A percentile compares a stretch with the other conserved stretches of the same genome.
These are phyloP conservation scores for Bombardia bombarda DNA, from an alignment of 495 filamentous ascomycete species.

Conservation along the genomic window DNA sequence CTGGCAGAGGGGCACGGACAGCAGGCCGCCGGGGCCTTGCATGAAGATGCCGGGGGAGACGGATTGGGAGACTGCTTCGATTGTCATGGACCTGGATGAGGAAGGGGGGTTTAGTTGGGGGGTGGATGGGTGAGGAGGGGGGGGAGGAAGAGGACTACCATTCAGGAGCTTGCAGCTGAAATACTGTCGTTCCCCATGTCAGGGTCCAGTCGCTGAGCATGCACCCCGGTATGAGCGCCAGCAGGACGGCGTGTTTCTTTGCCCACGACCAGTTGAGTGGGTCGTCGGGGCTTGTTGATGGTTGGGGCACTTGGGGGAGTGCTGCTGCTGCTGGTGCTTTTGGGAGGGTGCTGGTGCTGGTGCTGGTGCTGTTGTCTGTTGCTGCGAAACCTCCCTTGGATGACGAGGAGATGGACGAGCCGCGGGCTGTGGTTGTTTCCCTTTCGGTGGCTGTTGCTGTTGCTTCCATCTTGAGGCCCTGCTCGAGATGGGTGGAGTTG, in stretches of 20 bases:
- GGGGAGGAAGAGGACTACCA: too few relatives aligned
- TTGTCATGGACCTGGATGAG: conserved; percentile 27
- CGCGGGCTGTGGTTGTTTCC: too few relatives aligned
- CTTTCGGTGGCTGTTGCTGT: too few relatives aligned
- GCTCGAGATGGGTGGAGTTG: too few relatives aligned
- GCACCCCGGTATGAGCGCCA: conserved; percentile 7
- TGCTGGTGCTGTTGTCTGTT: too few relatives aligned
- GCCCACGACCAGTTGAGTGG: conserved; percentile 48
- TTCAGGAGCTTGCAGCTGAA: conserved; percentile 39
- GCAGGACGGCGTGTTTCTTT: conserved; percentile 43
- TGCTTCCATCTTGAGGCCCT: too few relatives aligned
- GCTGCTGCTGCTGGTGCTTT: background rate
- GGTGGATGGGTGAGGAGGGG: too few relatives aligned
- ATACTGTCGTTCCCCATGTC: conserved; percentile 43
- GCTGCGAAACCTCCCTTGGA: too few relatives aligned
- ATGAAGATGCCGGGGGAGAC: conserved; percentile 44
- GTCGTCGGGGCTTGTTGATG: conserved; percentile 40
- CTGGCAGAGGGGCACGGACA: conserved; percentile 43
- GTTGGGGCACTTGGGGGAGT: background rate
- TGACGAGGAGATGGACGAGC: too few relatives aligned
- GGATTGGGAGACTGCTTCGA: conserved; percentile 35
- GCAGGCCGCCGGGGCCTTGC: conserved; percentile 45
- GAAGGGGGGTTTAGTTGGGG: too few relatives aligned
- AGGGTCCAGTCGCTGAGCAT: conserved; percentile 32
- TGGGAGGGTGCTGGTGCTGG: too few relatives aligned